Base-by-base conservation (phyloP, 2,329 filamentous ascomycete genomes). In the Geosmithia flava region DNA sequence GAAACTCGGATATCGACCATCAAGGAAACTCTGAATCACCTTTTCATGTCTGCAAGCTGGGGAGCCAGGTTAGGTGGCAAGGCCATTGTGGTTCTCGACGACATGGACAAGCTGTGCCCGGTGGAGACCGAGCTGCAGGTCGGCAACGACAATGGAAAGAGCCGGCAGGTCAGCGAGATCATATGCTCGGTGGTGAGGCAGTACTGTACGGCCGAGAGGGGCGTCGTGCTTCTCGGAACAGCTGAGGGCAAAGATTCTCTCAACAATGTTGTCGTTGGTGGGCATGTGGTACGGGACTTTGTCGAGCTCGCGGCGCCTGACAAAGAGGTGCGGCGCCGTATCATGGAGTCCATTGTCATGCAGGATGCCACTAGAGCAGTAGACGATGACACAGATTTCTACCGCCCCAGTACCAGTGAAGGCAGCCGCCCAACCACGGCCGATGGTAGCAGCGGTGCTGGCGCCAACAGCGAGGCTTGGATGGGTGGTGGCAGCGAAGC, bases 71-170 rank as follows among this genome's bases (percentile, higher is more conserved):
- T 93, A 1, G 90, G 89, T 20, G 93, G 93, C 4, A 83, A 80
- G 52, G 79, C 90, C 0, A 62, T 97, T 2, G 86, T 98, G 19
- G 80, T 98, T 45, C 71, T 98, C 2, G 93, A 98, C 59, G 93
- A 98, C 58, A 68, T 98, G 7, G 93, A 98, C 64, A 88, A 87
- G 58, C 72, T 98, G 1, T 97, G 91, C 59, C 91, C 93, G 0
- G 84, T 83, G 1, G 94, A 98, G 65, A 96, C 90, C 0, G 93
- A 98, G 62, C 74, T 98, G 13, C 88, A 96, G 63, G 87, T 95
- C 4, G 88, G 88, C 52, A 90, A 89, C 51, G 89, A 97, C 55
- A 97, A 98, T 58, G 87, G 87, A 17, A 80, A 91, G 53, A 97
- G 90, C 61, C 80, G 89, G 33, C 90, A 97, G 57, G 80, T 96